phyloP scores from a whole-genome alignment of 2,329 filamentous ascomycete species.

The Diatrype stigma region DNA sequence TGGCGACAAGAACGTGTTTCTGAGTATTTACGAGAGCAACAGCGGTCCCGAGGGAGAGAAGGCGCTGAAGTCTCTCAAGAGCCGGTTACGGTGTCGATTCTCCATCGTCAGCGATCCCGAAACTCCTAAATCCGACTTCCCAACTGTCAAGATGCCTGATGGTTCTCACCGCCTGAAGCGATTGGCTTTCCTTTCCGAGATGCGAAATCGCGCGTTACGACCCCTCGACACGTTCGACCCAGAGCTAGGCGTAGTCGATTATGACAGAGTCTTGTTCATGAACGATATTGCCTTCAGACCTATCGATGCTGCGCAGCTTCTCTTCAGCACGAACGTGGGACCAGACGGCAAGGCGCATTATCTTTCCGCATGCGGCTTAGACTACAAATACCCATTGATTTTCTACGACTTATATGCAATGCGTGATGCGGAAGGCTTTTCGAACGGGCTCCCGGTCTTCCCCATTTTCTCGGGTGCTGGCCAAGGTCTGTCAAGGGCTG shows the following conservation, averaged over 20 bases:
- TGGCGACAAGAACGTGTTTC: slow-evolving; percentile 62
- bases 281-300: slow-evolving; percentile 61
- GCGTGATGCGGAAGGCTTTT: slow-evolving; percentile 61
- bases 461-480: slow-evolving; percentile 60
- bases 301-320: slow-evolving; percentile 48
- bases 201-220: slow-evolving; percentile 65
- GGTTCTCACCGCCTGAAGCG: slow-evolving; percentile 63
- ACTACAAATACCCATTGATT: slow-evolving; percentile 63
- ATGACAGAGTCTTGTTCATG: slow-evolving; percentile 56
- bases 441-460: slow-evolving; percentile 60
- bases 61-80: slow-evolving; percentile 51
- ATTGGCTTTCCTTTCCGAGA: slow-evolving; percentile 69
- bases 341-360: slow-evolving; percentile 52
- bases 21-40: slow-evolving; percentile 73
- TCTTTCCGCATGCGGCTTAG: slow-evolving; percentile 65
- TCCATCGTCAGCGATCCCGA: slow-evolving; percentile 57
- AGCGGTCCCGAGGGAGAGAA: slow-evolving; percentile 51
- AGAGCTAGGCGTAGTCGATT: slow-evolving; percentile 36
- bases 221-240: slow-evolving; percentile 50
- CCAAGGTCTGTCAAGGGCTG: slow-evolving; percentile 51
- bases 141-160: slow-evolving; percentile 57
- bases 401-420: slow-evolving; percentile 74
- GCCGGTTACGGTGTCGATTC: slow-evolving; percentile 39
- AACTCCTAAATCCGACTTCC: slow-evolving; percentile 52
- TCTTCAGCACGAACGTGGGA: slow-evolving; percentile 59